These are phyloP conservation scores for Petunia hybrid DNA, from an alignment of 305 asterid genomes.

Conservation along the genomic window DNA sequence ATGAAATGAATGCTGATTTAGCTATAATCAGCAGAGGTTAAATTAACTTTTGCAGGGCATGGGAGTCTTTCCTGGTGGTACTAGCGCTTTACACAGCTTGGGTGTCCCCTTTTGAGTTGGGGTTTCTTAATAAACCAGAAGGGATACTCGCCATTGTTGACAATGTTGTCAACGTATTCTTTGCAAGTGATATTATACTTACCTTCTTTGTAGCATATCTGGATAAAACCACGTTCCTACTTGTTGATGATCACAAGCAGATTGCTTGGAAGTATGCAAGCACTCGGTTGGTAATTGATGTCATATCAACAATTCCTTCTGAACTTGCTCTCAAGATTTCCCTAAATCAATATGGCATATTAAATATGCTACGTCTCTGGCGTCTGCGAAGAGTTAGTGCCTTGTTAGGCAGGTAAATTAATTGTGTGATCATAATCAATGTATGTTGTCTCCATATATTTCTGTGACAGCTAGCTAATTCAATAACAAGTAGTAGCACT, in stretches of 20 bases:
- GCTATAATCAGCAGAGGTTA: not conserved
- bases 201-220: constrained; percentile 73
- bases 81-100: constrained; percentile 70
- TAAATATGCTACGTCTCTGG: constrained; percentile 71
- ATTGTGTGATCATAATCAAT: too few relatives aligned
- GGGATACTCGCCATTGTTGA: constrained; percentile 52
- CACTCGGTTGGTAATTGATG: constrained; percentile 58
- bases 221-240: constrained; percentile 52
- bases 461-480: too few relatives aligned
- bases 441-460: not conserved
- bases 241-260: constrained; percentile 49
- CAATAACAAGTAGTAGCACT: not conserved
- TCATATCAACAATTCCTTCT: constrained; percentile 64
- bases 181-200: constrained; percentile 61
- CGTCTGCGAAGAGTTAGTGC: constrained; percentile 65
- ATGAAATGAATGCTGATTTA: too few relatives aligned
- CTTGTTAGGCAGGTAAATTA: constrained; percentile 51
- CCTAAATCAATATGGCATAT: constrained; percentile 53
- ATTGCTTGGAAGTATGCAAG: constrained; percentile 56
- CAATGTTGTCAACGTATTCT: constrained; percentile 64
- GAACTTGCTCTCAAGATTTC: constrained; percentile 53
- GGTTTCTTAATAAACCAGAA: constrained; percentile 55
- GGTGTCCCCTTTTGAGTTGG: constrained; percentile 65
- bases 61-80: constrained; percentile 53
- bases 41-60: constrained; percentile 46